Conservation (phyloP, 108 stramenopile species). For the Cyclotella baltica region DNA sequence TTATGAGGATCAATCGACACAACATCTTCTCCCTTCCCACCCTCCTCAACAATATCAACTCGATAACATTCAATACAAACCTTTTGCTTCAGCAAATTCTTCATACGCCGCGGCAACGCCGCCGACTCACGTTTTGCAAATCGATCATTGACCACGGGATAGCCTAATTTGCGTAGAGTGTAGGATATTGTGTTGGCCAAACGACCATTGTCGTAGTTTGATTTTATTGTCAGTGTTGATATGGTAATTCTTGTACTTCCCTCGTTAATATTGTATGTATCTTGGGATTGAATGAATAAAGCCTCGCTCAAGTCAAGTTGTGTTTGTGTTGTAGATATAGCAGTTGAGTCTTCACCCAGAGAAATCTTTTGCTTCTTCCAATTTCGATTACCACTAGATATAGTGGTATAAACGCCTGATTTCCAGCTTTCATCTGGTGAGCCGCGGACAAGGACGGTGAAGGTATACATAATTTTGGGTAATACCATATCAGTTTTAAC, state of each 20-base stretch:
- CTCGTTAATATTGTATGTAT: conserved; percentile 5
- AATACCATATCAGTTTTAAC: conserved; percentile 1
- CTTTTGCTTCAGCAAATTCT: conserved; percentile 70
- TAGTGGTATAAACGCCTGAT: conserved; percentile 18
- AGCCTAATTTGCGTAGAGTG: conserved; percentile 58
- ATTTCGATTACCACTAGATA: conserved; percentile 31
- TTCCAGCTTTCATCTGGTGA: conserved; percentile 52
- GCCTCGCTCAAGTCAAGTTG: conserved; percentile 28
- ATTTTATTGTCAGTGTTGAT: conserved; percentile 33
- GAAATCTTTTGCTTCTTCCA: conserved; percentile 51
- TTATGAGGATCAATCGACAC: conserved; percentile 25
- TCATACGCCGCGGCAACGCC: conserved; percentile 60
- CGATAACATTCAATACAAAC: conserved; percentile 65
- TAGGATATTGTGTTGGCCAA: conserved; percentile 50
- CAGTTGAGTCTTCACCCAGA: neutral
- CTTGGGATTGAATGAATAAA: conserved; percentile 21
- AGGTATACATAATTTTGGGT: conserved; percentile 31
- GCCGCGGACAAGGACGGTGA: conserved; percentile 66
- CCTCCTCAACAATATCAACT: conserved; percentile 24
- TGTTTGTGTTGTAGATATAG: neutral
- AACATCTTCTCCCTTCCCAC: neutral
- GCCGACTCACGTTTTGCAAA: conserved; percentile 61
- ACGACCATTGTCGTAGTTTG: conserved; percentile 35
- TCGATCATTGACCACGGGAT: conserved; percentile 71
- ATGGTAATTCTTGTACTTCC: neutral